These are phyloP conservation scores for Boletus pseudo-olivaceus DNA, from an alignment of 768 basidiomycete species.

Conservation along the genomic window DNA sequence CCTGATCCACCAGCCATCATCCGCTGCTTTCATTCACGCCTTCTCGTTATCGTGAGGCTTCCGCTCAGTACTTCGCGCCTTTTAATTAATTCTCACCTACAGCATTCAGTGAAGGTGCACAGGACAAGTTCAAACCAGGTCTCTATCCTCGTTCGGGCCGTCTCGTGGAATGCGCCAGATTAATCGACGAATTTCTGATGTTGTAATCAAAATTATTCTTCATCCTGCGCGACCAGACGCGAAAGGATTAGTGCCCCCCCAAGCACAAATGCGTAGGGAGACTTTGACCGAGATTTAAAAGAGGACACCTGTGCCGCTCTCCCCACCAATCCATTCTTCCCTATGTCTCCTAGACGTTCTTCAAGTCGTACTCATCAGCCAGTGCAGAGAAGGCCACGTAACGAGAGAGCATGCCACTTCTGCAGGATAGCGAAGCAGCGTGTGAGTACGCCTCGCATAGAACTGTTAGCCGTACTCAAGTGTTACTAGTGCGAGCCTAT, in stretches of 20 bases:
- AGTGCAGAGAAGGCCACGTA: constrained; percentile 14
- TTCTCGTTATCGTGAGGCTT: constrained; percentile 32
- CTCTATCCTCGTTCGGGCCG: constrained; percentile 14
- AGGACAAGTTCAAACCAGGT: constrained; percentile 4
- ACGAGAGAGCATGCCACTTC: constrained; percentile 12
- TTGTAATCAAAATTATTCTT: constrained; percentile 5
- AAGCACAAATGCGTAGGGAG: constrained; percentile 8
- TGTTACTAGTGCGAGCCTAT: constrained; percentile 15
- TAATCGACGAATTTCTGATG: constrained; percentile 16
- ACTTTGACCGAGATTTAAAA: constrained; percentile 20
- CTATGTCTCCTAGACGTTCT: constrained; percentile 13
- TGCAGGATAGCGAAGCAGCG: constrained; percentile 20
- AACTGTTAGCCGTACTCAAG: constrained; percentile 1
- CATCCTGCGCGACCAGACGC: constrained; percentile 7
- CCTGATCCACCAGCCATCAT: constrained; percentile 28
- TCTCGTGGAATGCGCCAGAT: constrained; percentile 10
- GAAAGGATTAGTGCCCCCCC: constrained; percentile 4
- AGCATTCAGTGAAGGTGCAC: constrained; percentile 15
- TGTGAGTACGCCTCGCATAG: constrained; percentile 10
- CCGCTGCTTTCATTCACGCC: constrained; percentile 25
- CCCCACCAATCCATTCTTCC: constrained; percentile 10
- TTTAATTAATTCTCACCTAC: constrained; percentile 27
- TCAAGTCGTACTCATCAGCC: constrained; percentile 5
- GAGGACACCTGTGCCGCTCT: neutral
- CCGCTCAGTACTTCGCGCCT: constrained; percentile 19